Evolutionary conservation across 345 rosid species (phyloP), one percentile per base, ranked within the genome.

Genomic region (Salix purpurea): DNA sequence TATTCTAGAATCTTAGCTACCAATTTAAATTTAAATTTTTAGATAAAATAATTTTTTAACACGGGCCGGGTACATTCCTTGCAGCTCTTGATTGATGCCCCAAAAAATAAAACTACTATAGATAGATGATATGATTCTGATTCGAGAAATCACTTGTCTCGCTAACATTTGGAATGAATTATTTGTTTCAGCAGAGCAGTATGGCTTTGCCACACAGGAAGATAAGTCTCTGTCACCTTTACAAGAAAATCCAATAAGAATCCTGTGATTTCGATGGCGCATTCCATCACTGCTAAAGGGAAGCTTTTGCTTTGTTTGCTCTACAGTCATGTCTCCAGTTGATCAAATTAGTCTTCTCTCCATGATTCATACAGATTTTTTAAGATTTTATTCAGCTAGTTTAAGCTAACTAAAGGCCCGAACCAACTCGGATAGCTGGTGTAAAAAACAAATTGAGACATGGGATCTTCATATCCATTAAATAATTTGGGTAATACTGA

Each of bases 141-240:
- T 86, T 79, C 79, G 88, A 83, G 77, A 42, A 72, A 76, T 77
- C 86, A 77, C 42, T 68, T 4, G 18, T 39, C 50, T 61, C n/a
- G 30, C 69, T 7, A 77, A 70, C 58, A 70, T 58, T 16, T 74
- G 61, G 15, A 62, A 68, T 15, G 78, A 74, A 78, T 76, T 50
- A 76, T 84, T 71, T 75, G 46, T 42, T 24, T 13, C 56, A 70
- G 79, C 76, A 82, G 70, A 74, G 69, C 75, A 46, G 78, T 50
- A 6, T n/a, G 74, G 72, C 46, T 39, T 73, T 74, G 74, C 72
- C 44, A 56, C 77, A 65, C 36, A n/a, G 26, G 70, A 74, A 60
- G 83, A 67, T 73, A 10, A 23, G 85, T 81, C 83, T 32, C 65
- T 68, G 44, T 81, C 88, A 70, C 76, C 77, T 64, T 67, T 24